phyloP scores from a whole-genome alignment of 768 basidiomycete genomes.

The Porphyrellus cyaneotinctus region DNA sequence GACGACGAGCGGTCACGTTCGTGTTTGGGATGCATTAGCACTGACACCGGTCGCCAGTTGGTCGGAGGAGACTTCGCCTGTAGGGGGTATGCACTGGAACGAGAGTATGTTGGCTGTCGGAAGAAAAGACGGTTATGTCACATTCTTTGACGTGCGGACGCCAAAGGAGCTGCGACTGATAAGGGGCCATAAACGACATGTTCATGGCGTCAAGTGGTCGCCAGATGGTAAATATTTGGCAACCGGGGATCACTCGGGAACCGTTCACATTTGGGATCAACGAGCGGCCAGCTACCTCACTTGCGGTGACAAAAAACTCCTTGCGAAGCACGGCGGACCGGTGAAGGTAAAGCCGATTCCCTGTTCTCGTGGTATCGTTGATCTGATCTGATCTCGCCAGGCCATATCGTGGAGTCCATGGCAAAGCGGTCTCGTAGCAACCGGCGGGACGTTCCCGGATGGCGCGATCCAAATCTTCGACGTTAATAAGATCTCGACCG shows the following conservation, averaged over 20 bases:
- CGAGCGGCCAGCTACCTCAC: constrained; percentile 33
- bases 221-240: constrained; percentile 38
- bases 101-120: constrained; percentile 38
- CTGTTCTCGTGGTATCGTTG: neutral
- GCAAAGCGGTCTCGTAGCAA: constrained; percentile 63
- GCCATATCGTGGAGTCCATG: constrained; percentile 75
- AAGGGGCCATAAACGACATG: constrained; percentile 32
- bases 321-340: constrained; percentile 41
- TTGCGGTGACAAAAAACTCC: constrained; percentile 32
- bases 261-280: constrained; percentile 43
- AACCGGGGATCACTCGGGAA: constrained; percentile 39
- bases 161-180: constrained; percentile 26
- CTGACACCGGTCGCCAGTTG: constrained; percentile 30
- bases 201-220: constrained; percentile 41
- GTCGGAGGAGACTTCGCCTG: constrained; percentile 31
- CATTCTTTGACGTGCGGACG: constrained; percentile 36
- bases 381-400: constrained; percentile 30
- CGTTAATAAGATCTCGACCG: constrained; percentile 37
- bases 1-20: constrained; percentile 46
- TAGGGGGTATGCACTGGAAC: constrained; percentile 41
- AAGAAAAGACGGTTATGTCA: constrained; percentile 35
- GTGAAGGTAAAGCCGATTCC: constrained; percentile 35
- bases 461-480: constrained; percentile 55
- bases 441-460: constrained; percentile 63
- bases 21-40: constrained; percentile 49